Base-by-base conservation (phyloP, 1,284 basidiomycete genomes). In the Thelephora terrestris region DNA sequence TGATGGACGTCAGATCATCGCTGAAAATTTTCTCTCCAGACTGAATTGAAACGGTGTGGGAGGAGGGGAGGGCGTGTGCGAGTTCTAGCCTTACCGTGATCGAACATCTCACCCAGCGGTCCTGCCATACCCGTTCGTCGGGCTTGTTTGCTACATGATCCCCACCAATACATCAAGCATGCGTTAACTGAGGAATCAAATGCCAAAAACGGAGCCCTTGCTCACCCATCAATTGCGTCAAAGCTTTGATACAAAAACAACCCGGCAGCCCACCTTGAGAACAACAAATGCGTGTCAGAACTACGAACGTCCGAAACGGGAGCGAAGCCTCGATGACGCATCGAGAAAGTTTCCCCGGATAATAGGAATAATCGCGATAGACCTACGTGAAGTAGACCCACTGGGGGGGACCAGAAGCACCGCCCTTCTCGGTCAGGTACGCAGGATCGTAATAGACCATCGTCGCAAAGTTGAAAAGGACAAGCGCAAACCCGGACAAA, bases 91-190 rank as follows among this genome's bases (percentile, higher is more conserved):
- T 44, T 55, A 75, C 93, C 96, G 66, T 99, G 95, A 65, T 99
- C 95, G 62, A 98, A 98, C 76, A 96, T 82, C 64, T 97, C 91
- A 17, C 95, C 95, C 17, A 98, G 70, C 3, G 95, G 95, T 3
- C 94, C 91, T 18, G 93, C 87, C 89, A 97, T 98, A 3, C 91
- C 91, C 0, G 93, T 96, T 48, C 94, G 70, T 47, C 95, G 74
- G 12, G 95, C 95, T 68, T 99, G 95, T 66, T 96, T 96, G 10
- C 92, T 94, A 54, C 63, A 48, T 12, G 35, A 21, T 23, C 9
- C 12, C 25, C 6, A 42, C 25, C 66, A 10, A 65, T 44, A 17
- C 25, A 3, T 47, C 1, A 38, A 43, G 39, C 27, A 14, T 10
- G 1, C n/a, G 2, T 21, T 9, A 23, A 16, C 45, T 18, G 45